A percentile compares a stretch with the other conserved stretches of the same genome.
Evolutionary conservation across 371 early-diverging fungal genomes (phyloP).

Genomic region (Thermomucor indicae-seudaticae): DNA sequence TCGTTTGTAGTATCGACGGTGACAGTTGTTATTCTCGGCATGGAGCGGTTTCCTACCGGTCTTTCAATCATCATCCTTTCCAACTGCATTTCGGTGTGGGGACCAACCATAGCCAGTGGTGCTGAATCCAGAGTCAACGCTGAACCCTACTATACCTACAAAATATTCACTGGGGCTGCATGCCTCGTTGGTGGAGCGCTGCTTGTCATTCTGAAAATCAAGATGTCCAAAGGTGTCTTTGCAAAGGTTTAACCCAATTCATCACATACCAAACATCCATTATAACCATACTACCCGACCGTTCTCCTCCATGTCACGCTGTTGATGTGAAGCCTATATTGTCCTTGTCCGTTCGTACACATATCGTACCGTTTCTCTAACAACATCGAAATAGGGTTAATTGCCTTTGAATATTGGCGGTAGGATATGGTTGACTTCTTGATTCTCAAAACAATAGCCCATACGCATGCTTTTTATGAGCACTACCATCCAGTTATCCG

Average conservation of each 20-base stretch:
- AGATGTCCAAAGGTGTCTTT: not conserved
- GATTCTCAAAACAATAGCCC: no score
- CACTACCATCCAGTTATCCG: no score
- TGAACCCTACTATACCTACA: conserved; percentile 23
- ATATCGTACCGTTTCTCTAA: no score
- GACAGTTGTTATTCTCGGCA: conserved; percentile 19
- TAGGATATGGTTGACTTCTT: no score
- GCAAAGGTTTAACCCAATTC: not conserved
- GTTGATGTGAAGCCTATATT: no score
- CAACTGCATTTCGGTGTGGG: conserved; percentile 26
- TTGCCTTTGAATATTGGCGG: no score
- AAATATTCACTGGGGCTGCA: conserved; percentile 11
- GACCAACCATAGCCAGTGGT: conserved; percentile 25
- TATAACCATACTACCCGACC: no score
- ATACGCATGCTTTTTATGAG: no score
- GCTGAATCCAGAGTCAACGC: conserved; percentile 3
- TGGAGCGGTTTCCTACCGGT: conserved; percentile 36
- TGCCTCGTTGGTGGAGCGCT: not conserved
- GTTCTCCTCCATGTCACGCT: no score
- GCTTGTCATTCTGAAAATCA: not conserved
- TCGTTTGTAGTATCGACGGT: conserved; percentile 30
- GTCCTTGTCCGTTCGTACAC: no score
- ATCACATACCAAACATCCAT: no score
- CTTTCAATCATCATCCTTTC: conserved; percentile 24
- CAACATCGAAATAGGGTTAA: no score